These are phyloP conservation scores for Fusarium foetens DNA, from an alignment of 2,329 filamentous ascomycete species.

Conservation along the genomic window DNA sequence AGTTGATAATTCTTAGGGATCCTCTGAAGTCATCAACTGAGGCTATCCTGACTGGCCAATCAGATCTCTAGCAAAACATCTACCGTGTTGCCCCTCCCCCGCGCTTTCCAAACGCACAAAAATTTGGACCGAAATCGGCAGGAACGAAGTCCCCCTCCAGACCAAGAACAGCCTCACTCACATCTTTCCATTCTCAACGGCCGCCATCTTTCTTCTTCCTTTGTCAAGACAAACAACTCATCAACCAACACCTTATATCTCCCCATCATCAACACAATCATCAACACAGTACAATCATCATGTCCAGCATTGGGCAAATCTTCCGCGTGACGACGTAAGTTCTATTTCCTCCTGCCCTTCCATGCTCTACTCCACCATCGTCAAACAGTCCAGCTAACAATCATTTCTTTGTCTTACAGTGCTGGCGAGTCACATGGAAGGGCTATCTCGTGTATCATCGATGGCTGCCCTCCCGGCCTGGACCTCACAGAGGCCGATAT, in stretches of 20 bases:
- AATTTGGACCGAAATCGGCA: constrained; percentile 34
- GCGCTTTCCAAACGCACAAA: constrained; percentile 13
- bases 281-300: constrained; percentile 52
- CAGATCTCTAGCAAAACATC: constrained; percentile 2
- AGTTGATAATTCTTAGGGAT: neutral
- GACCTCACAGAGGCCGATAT: constrained; percentile 86
- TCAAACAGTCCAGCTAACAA: neutral
- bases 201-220: constrained; percentile 22
- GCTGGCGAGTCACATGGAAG: constrained; percentile 81
- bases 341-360: neutral
- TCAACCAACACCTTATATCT: neutral
- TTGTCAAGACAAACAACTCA: constrained; percentile 12
- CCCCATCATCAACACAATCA: neutral
- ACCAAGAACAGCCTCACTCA: constrained; percentile 1
- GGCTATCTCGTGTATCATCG: constrained; percentile 93
- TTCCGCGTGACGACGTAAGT: constrained; percentile 72
- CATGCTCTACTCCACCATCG: constrained; percentile 8
- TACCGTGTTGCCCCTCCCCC: constrained; percentile 22
- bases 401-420: constrained; percentile 33
- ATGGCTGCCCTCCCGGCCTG: constrained; percentile 90
- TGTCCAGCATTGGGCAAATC: constrained; percentile 86
- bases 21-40: constrained; percentile 3
- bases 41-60: constrained; percentile 10
- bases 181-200: constrained; percentile 27
- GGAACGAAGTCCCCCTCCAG: neutral